Evolutionary conservation across 139 green algal genomes (phyloP).

Genomic region (Limnomonas spitsbergensis): DNA sequence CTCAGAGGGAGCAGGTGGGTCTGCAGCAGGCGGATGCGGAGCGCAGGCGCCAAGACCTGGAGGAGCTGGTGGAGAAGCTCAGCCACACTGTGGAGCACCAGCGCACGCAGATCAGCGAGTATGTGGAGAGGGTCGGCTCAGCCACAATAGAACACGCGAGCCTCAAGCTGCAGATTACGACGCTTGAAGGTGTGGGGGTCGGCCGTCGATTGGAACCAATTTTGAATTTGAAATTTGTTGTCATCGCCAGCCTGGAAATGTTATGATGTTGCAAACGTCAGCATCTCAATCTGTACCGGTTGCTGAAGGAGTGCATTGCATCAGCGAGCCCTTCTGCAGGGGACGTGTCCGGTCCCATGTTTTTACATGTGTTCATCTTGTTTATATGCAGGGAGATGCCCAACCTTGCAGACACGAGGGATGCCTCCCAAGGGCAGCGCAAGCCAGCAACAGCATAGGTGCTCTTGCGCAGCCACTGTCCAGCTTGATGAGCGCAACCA

Average conservation of each 20-base stretch:
- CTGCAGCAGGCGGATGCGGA: neutral
- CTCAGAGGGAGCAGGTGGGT: neutral
- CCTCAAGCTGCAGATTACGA: slow-evolving; percentile 1
- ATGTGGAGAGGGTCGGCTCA: neutral
- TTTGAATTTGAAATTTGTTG: neutral
- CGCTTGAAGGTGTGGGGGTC: neutral
- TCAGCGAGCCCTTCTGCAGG: neutral
- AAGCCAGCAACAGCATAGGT: too few relatives aligned
- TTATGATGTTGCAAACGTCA: neutral
- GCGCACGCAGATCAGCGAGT: slow-evolving; percentile 2
- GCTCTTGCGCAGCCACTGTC: too few relatives aligned
- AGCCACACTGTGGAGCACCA: neutral
- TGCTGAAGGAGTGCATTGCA: neutral
- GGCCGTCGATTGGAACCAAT: neutral
- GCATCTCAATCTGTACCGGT: neutral
- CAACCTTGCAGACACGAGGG: neutral
- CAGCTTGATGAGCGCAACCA: neutral
- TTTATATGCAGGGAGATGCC: neutral
- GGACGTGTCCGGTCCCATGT: neutral
- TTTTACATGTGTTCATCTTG: neutral
- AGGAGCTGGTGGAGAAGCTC: neutral
- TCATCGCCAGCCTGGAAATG: neutral
- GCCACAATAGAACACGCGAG: neutral
- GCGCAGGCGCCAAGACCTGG: neutral
- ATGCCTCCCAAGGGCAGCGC: too few relatives aligned